phyloP scores from a whole-genome alignment of 1,139 yeast species.

The Pichia sp. region DNA sequence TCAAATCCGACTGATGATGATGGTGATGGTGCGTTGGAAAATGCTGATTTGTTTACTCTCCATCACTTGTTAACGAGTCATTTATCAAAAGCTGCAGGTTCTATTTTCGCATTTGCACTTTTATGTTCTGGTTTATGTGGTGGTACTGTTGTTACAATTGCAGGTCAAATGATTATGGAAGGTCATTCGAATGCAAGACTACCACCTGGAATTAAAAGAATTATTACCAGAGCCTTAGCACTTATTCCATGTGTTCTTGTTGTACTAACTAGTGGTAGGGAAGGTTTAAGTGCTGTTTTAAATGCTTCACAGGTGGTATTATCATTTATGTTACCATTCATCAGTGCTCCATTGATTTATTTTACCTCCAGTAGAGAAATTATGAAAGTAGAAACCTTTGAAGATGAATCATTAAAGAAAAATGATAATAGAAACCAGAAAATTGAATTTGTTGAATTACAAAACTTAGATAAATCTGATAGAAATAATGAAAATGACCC shows the following conservation, averaged over 20 bases:
- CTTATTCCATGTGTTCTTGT: slow-evolving; percentile 84
- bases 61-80: slow-evolving; percentile 67
- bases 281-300: slow-evolving; percentile 73
- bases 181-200: slow-evolving; percentile 85
- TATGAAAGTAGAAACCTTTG: slow-evolving; percentile 55
- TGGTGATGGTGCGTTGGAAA: slow-evolving; percentile 32
- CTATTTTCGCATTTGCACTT: slow-evolving; percentile 86
- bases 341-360: slow-evolving; percentile 68
- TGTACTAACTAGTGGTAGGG: slow-evolving; percentile 71
- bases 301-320: slow-evolving; percentile 87
- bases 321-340: slow-evolving; percentile 78
- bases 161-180: slow-evolving; percentile 95
- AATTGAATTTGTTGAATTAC: slow-evolving; percentile 7
- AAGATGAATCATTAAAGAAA: slow-evolving; percentile 1
- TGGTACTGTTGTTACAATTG: slow-evolving; percentile 94
- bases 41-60: slow-evolving; percentile 81
- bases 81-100: slow-evolving; percentile 86
- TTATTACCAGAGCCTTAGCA: slow-evolving; percentile 79
- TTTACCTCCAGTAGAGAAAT: slow-evolving; percentile 57
- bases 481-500: too few relatives aligned
- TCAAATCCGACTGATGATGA: slow-evolving; percentile 65
- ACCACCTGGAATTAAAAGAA: slow-evolving; percentile 79
- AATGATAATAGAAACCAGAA: neutral
- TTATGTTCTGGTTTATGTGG: slow-evolving; percentile 97
- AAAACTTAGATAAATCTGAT: neutral